Percentiles rank a stretch among this genome's conserved stretches.
These are phyloP conservation scores for Pisolithus thermaeus DNA, from an alignment of 1,284 basidiomycete genomes.

Conservation along the genomic window DNA sequence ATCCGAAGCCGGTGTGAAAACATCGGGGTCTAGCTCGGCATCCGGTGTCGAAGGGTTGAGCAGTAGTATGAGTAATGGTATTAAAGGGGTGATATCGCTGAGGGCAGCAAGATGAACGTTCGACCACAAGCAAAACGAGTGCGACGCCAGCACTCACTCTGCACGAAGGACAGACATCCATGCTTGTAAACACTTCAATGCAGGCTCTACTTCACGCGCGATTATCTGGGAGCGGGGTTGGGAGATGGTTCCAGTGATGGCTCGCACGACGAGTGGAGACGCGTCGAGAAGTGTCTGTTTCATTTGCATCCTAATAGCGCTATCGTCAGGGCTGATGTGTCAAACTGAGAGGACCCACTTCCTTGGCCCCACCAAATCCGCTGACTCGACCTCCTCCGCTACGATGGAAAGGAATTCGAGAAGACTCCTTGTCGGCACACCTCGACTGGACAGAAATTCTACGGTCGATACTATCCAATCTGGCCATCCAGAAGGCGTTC, in stretches of 20 bases:
- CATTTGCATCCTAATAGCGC: constrained; percentile 50
- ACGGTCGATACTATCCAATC: constrained; percentile 65
- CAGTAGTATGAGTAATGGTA: constrained; percentile 57
- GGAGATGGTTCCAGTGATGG: constrained; percentile 51
- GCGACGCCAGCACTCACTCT: constrained; percentile 40
- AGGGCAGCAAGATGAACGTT: not conserved
- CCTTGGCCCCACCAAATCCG: constrained; percentile 68
- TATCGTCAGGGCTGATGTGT: constrained; percentile 4
- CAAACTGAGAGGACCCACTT: constrained; percentile 40
- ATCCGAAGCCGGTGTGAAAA: constrained; percentile 62
- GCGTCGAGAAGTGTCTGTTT: constrained; percentile 59
- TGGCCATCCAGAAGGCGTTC: constrained; percentile 51
- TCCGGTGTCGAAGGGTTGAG: constrained; percentile 41
- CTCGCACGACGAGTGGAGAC: constrained; percentile 62
- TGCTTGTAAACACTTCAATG: constrained; percentile 72
- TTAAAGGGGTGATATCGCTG: constrained; percentile 58
- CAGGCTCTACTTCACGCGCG: constrained; percentile 52
- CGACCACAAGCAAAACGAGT: not conserved
- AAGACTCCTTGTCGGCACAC: constrained; percentile 49
- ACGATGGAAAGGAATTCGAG: constrained; percentile 81
- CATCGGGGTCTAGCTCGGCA: constrained; percentile 37
- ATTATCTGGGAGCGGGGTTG: constrained; percentile 23
- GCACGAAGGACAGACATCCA: constrained; percentile 72
- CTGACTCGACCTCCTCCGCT: constrained; percentile 72
- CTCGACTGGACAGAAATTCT: constrained; percentile 49